These are phyloP conservation scores for Wallacemonas rigidus DNA, from an alignment of 208 protist genomes.

Conservation along the genomic window DNA sequence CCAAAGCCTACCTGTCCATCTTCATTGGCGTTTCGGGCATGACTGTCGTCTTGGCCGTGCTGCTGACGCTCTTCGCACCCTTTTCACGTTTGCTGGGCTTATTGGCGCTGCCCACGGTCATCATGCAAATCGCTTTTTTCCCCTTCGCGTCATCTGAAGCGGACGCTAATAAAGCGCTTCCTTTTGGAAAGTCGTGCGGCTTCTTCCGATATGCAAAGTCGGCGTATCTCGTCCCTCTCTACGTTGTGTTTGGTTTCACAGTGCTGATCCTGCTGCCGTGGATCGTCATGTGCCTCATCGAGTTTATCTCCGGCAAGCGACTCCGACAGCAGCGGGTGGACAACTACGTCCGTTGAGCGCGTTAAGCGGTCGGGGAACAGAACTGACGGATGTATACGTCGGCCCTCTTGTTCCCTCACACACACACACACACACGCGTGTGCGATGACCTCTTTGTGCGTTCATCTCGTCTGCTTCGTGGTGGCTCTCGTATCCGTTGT, in stretches of 20 bases:
- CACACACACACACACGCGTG: not conserved
- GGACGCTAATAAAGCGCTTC: not conserved
- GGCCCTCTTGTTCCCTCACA: not conserved
- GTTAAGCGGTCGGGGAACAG: not conserved
- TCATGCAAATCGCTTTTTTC: slow-evolving; percentile 51
- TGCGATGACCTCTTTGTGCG: not conserved
- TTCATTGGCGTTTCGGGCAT: slow-evolving; percentile 33
- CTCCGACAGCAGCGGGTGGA: slow-evolving; percentile 41
- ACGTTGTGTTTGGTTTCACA: slow-evolving; percentile 45
- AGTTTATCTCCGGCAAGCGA: slow-evolving; percentile 31
- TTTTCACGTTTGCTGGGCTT: slow-evolving; percentile 38
- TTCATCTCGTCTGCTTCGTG: too few relatives aligned
- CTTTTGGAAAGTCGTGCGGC: slow-evolving; percentile 22
- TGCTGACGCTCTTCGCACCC: slow-evolving; percentile 35
- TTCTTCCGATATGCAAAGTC: slow-evolving; percentile 30
- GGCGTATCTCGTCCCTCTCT: slow-evolving; percentile 33
- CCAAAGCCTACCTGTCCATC: slow-evolving; percentile 35
- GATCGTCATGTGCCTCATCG: slow-evolving; percentile 32
- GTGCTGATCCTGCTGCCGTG: slow-evolving; percentile 47
- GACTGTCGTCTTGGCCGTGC: slow-evolving; percentile 28
- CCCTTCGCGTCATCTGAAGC: slow-evolving; percentile 18
- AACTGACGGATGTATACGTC: not conserved
- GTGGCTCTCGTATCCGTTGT: too few relatives aligned
- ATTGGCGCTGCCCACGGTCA: slow-evolving; percentile 28
- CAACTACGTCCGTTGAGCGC: slow-evolving; percentile 33